A percentile compares a stretch with the other conserved stretches of the same genome.
phyloP scores from a whole-genome alignment of 176 grass and related monocot genomes.

The Zoysia japonica region DNA sequence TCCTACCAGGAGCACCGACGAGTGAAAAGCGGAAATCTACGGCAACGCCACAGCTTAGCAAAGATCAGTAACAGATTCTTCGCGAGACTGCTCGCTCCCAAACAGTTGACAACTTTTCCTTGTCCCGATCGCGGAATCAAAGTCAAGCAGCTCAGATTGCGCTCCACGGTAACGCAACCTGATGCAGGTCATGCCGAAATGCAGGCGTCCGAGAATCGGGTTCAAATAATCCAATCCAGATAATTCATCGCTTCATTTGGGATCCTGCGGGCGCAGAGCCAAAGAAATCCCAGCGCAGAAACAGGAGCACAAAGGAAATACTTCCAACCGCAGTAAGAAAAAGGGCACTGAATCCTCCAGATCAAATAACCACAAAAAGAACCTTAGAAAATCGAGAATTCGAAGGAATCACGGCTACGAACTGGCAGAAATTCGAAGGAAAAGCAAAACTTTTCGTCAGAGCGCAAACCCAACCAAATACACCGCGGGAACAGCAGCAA shows the following conservation, averaged over 20 bases:
- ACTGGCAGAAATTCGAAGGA: not conserved
- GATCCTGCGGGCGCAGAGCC: constrained; percentile 4
- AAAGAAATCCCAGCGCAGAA: constrained; percentile 20
- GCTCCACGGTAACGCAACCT: not conserved
- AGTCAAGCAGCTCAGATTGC: constrained; percentile 24
- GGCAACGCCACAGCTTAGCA: not conserved
- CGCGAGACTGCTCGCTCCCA: constrained; percentile 1
- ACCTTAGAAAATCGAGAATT: not conserved
- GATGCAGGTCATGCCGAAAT: constrained; percentile 28
- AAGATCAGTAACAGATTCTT: not conserved
- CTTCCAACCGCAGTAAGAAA: not conserved
- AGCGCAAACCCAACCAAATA: constrained; percentile 15
- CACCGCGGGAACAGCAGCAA: not conserved
- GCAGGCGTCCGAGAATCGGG: not conserved
- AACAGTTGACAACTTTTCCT: not conserved
- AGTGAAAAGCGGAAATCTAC: not conserved
- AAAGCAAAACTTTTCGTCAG: not conserved
- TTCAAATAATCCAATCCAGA: not conserved
- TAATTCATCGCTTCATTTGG: not conserved
- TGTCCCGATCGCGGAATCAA: constrained; percentile 34
- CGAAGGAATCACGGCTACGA: constrained; percentile 14
- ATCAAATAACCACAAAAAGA: constrained; percentile 31
- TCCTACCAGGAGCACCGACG: not conserved
- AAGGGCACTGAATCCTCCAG: constrained; percentile 4
- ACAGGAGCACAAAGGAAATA: constrained; percentile 15